Conservation (phyloP, 192 early-diverging fungal species). For the Linnemannia exigua region DNA sequence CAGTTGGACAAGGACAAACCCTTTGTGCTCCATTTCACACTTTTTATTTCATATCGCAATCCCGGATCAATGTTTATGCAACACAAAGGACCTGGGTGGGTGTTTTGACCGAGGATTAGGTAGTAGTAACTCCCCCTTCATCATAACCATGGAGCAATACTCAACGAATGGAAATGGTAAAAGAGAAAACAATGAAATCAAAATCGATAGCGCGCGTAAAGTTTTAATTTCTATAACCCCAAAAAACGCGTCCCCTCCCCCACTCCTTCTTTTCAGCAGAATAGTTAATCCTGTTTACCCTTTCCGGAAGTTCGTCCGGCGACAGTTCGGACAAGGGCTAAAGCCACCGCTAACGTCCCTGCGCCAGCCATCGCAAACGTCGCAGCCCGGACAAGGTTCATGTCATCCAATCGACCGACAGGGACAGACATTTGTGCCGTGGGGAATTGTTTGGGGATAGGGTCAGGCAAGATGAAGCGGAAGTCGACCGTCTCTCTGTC, state of each 20-base stretch:
- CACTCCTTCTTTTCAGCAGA: neutral
- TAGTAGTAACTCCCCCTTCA: too few species aligned
- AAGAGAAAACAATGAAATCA: neutral
- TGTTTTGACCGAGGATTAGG: neutral
- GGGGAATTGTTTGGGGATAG: constrained; percentile 39
- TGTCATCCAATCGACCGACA: constrained; percentile 45
- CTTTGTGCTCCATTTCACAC: neutral
- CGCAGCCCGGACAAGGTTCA: constrained; percentile 22
- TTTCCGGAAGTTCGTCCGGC: constrained; percentile 16
- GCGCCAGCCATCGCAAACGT: constrained; percentile 42
- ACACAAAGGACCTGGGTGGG: neutral
- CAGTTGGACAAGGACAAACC: constrained; percentile 9
- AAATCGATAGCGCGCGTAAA: neutral
- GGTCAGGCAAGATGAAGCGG: constrained; percentile 38
- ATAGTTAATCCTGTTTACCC: constrained; percentile 38
- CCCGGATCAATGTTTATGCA: neutral
- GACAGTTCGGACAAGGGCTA: constrained; percentile 22
- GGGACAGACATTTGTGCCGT: constrained; percentile 38
- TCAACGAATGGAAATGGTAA: neutral
- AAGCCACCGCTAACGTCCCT: constrained; percentile 30
- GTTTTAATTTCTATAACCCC: neutral
- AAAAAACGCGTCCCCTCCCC: neutral
- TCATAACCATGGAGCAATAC: too few species aligned
- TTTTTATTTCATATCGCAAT: neutral
- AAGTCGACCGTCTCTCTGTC: constrained; percentile 20